Evolutionary conservation across 805 yeast species (phyloP).

Genomic region (Blastobotrys muscicola): DNA sequence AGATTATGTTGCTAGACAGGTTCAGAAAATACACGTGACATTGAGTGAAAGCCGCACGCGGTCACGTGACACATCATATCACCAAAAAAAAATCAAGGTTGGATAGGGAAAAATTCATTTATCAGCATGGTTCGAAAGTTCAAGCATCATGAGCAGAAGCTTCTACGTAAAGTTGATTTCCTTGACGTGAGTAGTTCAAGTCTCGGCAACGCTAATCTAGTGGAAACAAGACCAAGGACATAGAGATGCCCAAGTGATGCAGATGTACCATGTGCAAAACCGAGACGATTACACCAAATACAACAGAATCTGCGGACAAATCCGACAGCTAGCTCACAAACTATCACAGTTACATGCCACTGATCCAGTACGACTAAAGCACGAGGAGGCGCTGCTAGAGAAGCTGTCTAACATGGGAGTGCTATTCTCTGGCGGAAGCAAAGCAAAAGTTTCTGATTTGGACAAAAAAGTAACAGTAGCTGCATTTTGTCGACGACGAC

Average conservation of each 20-base stretch:
- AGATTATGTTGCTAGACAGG: no score
- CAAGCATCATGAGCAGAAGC: slow-evolving; percentile 91
- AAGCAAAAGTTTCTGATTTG: slow-evolving; percentile 77
- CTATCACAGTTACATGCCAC: slow-evolving; percentile 76
- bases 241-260: slow-evolving; percentile 93
- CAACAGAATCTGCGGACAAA: slow-evolving; percentile 85
- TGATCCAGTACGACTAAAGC: slow-evolving; percentile 80
- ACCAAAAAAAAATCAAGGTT: no score
- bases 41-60: no score
- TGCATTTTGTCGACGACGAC: slow-evolving; percentile 83
- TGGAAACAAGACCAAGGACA: slow-evolving; percentile 97
- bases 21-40: no score
- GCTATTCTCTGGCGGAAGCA: slow-evolving; percentile 51
- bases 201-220: slow-evolving; percentile 2
- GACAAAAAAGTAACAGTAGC: slow-evolving; percentile 90
- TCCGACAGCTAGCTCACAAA: slow-evolving; percentile 78
- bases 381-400: slow-evolving; percentile 79
- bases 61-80: no score
- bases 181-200: slow-evolving; percentile 40
- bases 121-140: slow-evolving; percentile 42
- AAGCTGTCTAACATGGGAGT: slow-evolving; percentile 86
- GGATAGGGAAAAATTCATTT: background rate
- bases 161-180: slow-evolving; percentile 90
- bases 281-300: slow-evolving; percentile 94
- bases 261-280: slow-evolving; percentile 85